Evolutionary conservation across 139 green algal genomes (phyloP), one percentile per base, ranked within the genome.

Genomic region (Pleodorina starrii): DNA sequence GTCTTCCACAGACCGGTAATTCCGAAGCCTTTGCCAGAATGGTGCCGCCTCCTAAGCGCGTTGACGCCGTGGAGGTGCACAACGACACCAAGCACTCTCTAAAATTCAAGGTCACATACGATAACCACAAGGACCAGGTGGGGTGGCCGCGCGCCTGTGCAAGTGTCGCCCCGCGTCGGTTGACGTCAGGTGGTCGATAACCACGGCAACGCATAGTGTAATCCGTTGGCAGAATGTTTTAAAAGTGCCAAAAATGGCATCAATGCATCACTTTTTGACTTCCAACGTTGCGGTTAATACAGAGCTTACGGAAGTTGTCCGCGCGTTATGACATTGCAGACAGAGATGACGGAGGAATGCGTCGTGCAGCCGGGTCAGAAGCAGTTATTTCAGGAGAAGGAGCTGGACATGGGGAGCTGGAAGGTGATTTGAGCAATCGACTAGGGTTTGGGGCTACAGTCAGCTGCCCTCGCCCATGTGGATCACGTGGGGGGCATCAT

Each of bases 81-180:
- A 87, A 87, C 29, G 46, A 7, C 5, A 78, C 81, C 2, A 36
- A 4, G 0, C 60, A 87, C 12, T 16, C 60, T 17, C 16, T 87
- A 2, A 87, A 5, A 19, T 87, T 87, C 43, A 87, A 63, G 12
- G 81, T 57, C 4, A 68, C 69, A 2, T 87, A 87, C 11, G 81
- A 87, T 29, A 35, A 87, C 42, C 81, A 87, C 12, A 87, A 87
- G 16, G 60, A 77, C 23, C 60, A 87, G 81, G 80, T 75, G n/a
- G 0, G 43, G 21, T 12, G 21, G 54, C 54, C 54, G 54, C n/a
- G 54, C 54, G 54, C 54, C 21, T 12, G 54, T 32, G 25, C 54
- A 32, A 32, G 6, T 66, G 3, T 4, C 54, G 54, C 2, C 29
- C 5, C 6, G 29, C 29, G 54, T 66, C 54, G 54, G 54, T 66